phyloP scores from a whole-genome alignment of 306 rosid species.

The Amphicarpaea edgeworthii region DNA sequence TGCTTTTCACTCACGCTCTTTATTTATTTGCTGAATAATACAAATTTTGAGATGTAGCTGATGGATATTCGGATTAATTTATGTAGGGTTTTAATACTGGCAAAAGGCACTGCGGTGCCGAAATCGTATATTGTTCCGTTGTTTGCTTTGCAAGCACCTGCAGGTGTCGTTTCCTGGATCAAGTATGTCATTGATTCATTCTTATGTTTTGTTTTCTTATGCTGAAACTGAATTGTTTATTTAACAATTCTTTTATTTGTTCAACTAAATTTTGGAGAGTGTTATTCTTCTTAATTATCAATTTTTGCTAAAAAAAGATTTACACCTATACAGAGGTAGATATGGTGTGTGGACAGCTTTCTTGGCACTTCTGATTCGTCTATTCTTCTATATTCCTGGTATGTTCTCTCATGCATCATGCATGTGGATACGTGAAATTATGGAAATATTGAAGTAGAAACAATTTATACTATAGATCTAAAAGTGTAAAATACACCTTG shows the following conservation, averaged over 20 bases:
- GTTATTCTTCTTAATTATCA: background rate
- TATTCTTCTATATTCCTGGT: constrained; percentile 71
- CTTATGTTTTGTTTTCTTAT: constrained; percentile 4
- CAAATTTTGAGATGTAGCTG: constrained; percentile 36
- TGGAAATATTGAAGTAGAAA: constrained; percentile 29
- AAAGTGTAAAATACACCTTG: background rate
- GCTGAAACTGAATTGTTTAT: background rate
- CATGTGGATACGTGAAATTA: background rate
- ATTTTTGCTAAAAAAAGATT: background rate
- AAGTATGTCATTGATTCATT: constrained; percentile 56
- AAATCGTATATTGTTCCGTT: constrained; percentile 83
- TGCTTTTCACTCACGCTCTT: background rate
- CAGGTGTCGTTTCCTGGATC: constrained; percentile 70
- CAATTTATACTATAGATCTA: background rate
- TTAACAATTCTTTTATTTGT: background rate
- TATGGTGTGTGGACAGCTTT: constrained; percentile 91
- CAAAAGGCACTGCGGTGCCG: constrained; percentile 80
- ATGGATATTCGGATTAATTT: constrained; percentile 32
- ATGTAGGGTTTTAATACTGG: constrained; percentile 72
- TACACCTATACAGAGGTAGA: constrained; percentile 70
- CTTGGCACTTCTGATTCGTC: constrained; percentile 84
- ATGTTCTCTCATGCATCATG: constrained; percentile 30
- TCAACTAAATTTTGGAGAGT: constrained; percentile 8
- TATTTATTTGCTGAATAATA: background rate
- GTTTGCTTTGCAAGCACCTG: constrained; percentile 87